phyloP scores from a whole-genome alignment of 805 yeast genomes.

The Priceomyces carsonii region DNA sequence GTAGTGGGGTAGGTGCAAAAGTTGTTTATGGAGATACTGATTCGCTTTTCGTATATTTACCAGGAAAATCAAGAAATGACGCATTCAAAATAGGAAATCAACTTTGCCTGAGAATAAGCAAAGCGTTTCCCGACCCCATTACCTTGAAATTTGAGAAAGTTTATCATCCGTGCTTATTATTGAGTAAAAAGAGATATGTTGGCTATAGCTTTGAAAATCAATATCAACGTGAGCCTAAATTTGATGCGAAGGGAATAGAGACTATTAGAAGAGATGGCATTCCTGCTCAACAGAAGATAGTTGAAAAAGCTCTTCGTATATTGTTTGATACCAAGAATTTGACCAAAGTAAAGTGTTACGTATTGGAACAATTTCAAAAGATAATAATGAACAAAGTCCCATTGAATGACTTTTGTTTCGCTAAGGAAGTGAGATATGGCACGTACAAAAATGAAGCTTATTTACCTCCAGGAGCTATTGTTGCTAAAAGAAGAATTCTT shows the following conservation, averaged over 20 bases:
- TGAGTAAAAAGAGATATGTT: slow-evolving; percentile 85
- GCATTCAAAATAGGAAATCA: slow-evolving; percentile 77
- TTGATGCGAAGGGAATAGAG: slow-evolving; percentile 97
- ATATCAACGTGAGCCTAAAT: slow-evolving; percentile 56
- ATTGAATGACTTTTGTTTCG: slow-evolving; percentile 85
- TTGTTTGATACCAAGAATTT: slow-evolving; percentile 75
- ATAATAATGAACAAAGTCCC: slow-evolving; percentile 64
- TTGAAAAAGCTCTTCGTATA: slow-evolving; percentile 65
- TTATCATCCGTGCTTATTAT: slow-evolving; percentile 78
- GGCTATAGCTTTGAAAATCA: slow-evolving; percentile 75
- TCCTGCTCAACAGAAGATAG: slow-evolving; percentile 84
- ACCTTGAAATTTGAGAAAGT: slow-evolving; percentile 89
- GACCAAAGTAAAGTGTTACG: slow-evolving; percentile 65
- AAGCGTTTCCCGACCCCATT: slow-evolving; percentile 75
- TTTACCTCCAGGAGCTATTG: slow-evolving; percentile 89
- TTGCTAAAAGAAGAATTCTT: slow-evolving; percentile 63
- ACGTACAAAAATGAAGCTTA: slow-evolving; percentile 69
- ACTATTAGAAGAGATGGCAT: slow-evolving; percentile 94
- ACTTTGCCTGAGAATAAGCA: slow-evolving; percentile 66
- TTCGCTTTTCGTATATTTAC: slow-evolving; percentile 85
- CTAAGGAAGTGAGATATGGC: slow-evolving; percentile 86
- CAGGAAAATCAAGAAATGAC: slow-evolving; percentile 73
- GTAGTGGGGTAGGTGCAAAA: slow-evolving; percentile 72
- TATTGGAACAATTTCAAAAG: slow-evolving; percentile 64
- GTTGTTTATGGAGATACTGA: slow-evolving; percentile 98